These are phyloP conservation scores for Rhodotorula sp. DNA, from an alignment of 1,284 basidiomycete species.

Conservation along the genomic window DNA sequence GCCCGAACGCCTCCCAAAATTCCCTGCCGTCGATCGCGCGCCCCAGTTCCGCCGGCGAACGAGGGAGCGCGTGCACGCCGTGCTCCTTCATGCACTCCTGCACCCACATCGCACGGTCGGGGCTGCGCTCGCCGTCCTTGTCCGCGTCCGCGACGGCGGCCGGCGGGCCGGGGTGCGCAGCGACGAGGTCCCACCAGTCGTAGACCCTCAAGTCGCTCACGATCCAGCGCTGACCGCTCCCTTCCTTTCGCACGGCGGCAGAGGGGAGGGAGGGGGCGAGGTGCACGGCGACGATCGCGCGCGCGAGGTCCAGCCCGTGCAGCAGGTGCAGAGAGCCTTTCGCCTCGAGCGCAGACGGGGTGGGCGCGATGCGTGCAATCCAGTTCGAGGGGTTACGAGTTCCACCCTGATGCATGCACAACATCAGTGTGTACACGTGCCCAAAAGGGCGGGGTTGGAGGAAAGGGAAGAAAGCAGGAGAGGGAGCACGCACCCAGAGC, in stretches of 20 bases:
- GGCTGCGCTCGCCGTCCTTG: conserved; percentile 39
- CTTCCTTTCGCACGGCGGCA: background rate
- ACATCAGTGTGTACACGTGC: background rate
- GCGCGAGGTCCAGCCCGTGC: conserved; percentile 54
- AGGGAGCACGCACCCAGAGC: conserved; percentile 54
- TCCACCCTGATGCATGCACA: conserved; percentile 53
- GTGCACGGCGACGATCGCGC: conserved; percentile 57
- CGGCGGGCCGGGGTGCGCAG: conserved; percentile 30
- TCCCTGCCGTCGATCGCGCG: conserved; percentile 63
- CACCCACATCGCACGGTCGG: conserved; percentile 56
- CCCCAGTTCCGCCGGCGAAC: conserved; percentile 57
- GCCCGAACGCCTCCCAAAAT: conserved; percentile 59
- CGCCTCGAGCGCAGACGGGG: conserved; percentile 59
- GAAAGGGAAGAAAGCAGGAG: background rate
- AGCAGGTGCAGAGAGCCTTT: conserved; percentile 62
- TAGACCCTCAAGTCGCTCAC: conserved; percentile 64
- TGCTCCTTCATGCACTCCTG: conserved; percentile 62
- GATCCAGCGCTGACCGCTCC: conserved; percentile 44
- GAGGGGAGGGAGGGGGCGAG: conserved; percentile 4
- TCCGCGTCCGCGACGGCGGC: background rate
- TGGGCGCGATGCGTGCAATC: conserved; percentile 59
- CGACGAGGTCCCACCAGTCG: conserved; percentile 68
- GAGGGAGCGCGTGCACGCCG: conserved; percentile 60
- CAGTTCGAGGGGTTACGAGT: conserved; percentile 58
- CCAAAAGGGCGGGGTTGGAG: background rate